Conservation (phyloP, 306 rosid genomes). For the Corylus heterophylla region DNA sequence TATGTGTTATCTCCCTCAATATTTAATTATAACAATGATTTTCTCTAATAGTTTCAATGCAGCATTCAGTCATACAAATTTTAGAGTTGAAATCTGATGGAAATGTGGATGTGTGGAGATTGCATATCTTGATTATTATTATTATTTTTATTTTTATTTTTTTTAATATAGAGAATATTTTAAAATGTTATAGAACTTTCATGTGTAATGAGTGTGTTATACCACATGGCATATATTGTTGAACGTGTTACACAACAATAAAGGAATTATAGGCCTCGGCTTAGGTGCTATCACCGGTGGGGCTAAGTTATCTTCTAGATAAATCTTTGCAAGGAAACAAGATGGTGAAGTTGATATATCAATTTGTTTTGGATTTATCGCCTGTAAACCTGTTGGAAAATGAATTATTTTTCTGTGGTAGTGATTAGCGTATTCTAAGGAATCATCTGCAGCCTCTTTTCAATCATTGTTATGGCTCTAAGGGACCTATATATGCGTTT, state of each 20-base stretch:
- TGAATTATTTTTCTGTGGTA: slow-evolving; percentile 10
- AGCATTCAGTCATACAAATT: slow-evolving; percentile 6
- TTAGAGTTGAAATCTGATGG: not conserved
- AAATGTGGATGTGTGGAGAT: not conserved
- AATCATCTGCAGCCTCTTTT: not conserved
- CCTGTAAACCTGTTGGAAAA: slow-evolving; percentile 5
- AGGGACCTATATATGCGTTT: not conserved
- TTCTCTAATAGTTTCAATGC: too few species aligned
- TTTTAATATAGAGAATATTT: not conserved
- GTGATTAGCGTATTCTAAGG: not conserved
- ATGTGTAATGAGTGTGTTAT: not conserved
- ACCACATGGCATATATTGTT: slow-evolving; percentile 2
- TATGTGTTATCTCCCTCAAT: not conserved
- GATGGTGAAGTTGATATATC: not conserved
- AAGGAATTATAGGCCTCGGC: not conserved
- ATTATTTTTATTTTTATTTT: too few species aligned
- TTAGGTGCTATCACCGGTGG: slow-evolving; percentile 13
- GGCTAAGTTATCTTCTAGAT: not conserved
- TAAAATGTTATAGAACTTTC: slow-evolving; percentile 18
- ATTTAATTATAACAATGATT: too few species aligned
- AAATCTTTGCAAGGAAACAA: slow-evolving; percentile 1
- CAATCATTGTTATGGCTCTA: not conserved
- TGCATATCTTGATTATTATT: too few species aligned
- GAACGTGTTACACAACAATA: not conserved
- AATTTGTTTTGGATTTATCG: not conserved